Evolutionary conservation across 1,284 basidiomycete genomes (phyloP).

Genomic region (Phellinidium pouzarii): DNA sequence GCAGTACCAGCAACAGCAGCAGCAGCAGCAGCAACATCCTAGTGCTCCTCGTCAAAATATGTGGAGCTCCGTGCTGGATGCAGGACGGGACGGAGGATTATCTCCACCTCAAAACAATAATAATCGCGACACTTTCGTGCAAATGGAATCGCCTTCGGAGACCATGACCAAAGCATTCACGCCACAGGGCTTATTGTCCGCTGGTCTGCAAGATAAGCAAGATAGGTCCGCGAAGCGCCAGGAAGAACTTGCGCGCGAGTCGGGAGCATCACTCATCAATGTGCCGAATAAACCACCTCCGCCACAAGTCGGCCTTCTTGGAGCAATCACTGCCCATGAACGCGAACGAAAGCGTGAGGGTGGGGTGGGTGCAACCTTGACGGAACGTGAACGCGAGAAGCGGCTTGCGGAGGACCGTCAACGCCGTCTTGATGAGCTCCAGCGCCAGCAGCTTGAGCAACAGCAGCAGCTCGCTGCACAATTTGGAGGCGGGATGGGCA

Average conservation of each 20-base stretch:
- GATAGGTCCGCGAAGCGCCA: slow-evolving; percentile 93
- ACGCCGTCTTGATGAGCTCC: slow-evolving; percentile 84
- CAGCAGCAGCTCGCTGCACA: slow-evolving; percentile 55
- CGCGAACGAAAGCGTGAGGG: slow-evolving; percentile 91
- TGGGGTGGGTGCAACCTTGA: slow-evolving; percentile 89
- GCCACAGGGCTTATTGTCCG: slow-evolving; percentile 89
- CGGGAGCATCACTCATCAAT: slow-evolving; percentile 86
- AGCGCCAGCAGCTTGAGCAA: slow-evolving; percentile 83
- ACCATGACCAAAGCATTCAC: slow-evolving; percentile 90
- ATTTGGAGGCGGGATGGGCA: slow-evolving; percentile 41
- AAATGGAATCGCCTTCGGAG: slow-evolving; percentile 67
- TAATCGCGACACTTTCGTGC: slow-evolving; percentile 70
- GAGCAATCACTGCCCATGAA: slow-evolving; percentile 93
- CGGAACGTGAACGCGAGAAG: slow-evolving; percentile 91
- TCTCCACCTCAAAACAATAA: slow-evolving; percentile 30
- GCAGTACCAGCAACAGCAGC: slow-evolving; percentile 26
- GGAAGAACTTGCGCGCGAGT: slow-evolving; percentile 87
- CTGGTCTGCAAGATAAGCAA: slow-evolving; percentile 91
- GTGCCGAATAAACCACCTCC: slow-evolving; percentile 92
- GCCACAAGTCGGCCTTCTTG: slow-evolving; percentile 91
- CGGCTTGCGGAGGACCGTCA: slow-evolving; percentile 86
- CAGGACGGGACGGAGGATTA: slow-evolving; percentile 44
- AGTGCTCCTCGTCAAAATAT: slow-evolving; percentile 58
- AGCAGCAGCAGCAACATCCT: slow-evolving; percentile 31
- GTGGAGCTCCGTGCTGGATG: slow-evolving; percentile 84